Percentiles rank a stretch among this genome's conserved stretches.
Conservation (phyloP, 257 asterid genomes). For the Oldenlandia corymbosa region DNA sequence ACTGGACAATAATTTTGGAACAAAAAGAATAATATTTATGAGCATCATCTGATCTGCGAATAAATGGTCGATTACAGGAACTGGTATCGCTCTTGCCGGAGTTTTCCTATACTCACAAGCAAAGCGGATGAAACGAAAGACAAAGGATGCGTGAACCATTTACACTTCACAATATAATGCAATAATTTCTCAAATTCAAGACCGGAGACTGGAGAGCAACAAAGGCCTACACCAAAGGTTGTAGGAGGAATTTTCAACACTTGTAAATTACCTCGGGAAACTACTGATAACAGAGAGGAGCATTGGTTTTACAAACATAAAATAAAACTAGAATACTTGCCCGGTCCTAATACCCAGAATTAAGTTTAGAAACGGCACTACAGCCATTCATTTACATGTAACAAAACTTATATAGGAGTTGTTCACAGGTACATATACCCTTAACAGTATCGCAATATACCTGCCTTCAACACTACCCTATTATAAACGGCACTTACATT, state of each 20-base stretch:
- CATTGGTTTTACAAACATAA: too few relatives aligned
- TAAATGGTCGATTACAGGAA: slow-evolving; percentile 37
- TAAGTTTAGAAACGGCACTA: not conserved
- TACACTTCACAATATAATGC: too few relatives aligned
- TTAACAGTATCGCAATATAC: not conserved
- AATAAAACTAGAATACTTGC: too few relatives aligned
- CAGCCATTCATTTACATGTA: slow-evolving; percentile 8
- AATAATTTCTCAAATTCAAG: not conserved
- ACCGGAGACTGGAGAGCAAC: not conserved
- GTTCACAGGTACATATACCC: not conserved
- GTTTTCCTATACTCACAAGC: slow-evolving; percentile 72
- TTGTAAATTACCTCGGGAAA: too few relatives aligned
- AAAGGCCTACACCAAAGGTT: too few relatives aligned
- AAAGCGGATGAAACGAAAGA: slow-evolving; percentile 48
- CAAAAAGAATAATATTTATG: too few relatives aligned
- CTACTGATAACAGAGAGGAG: too few relatives aligned
- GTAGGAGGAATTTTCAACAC: too few relatives aligned
- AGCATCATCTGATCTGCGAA: too few relatives aligned
- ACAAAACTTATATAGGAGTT: not conserved
- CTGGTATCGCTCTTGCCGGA: slow-evolving; percentile 82
- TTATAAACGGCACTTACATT: not conserved
- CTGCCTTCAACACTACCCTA: slow-evolving; percentile 2
- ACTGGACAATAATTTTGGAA: too few relatives aligned
- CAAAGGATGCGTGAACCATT: slow-evolving; percentile 37
- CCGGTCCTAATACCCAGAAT: too few relatives aligned